phyloP scores from a whole-genome alignment of 768 basidiomycete genomes.

The Tylopilus rubrobrunneus region DNA sequence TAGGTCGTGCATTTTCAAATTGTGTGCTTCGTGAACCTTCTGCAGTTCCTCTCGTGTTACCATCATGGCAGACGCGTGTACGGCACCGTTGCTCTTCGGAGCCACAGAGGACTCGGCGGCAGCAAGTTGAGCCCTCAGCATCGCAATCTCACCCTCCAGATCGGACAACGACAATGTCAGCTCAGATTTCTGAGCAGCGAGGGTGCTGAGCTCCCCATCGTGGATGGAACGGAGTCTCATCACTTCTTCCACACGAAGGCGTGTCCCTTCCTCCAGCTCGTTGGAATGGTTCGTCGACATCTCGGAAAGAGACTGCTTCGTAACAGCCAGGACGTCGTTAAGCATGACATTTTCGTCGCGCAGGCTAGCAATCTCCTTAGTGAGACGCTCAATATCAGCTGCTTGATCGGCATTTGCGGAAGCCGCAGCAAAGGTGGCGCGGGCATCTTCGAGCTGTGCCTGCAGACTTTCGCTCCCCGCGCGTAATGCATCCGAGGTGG shows the following conservation, averaged over 20 bases:
- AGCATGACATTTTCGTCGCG: slow-evolving; percentile 68
- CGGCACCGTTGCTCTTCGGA: slow-evolving; percentile 54
- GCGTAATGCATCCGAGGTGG: slow-evolving; percentile 47
- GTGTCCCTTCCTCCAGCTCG: slow-evolving; percentile 76
- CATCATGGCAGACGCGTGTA: slow-evolving; percentile 33
- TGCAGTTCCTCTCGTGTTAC: slow-evolving; percentile 77
- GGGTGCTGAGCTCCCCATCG: slow-evolving; percentile 53
- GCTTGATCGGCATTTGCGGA: slow-evolving; percentile 46
- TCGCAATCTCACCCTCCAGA: slow-evolving; percentile 73
- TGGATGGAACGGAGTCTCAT: slow-evolving; percentile 56
- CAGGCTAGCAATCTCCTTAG: slow-evolving; percentile 53
- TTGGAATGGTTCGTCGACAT: slow-evolving; percentile 64
- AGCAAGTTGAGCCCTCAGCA: slow-evolving; percentile 50
- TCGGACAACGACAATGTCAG: slow-evolving; percentile 63
- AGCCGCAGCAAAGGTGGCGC: slow-evolving; percentile 39
- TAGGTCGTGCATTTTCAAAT: slow-evolving; percentile 72
- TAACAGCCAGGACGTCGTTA: slow-evolving; percentile 62
- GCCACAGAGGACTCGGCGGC: slow-evolving; percentile 43
- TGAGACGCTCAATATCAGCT: slow-evolving; percentile 52
- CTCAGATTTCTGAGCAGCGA: slow-evolving; percentile 60
- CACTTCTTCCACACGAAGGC: slow-evolving; percentile 65
- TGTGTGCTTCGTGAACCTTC: slow-evolving; percentile 79
- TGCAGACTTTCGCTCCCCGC: slow-evolving; percentile 55
- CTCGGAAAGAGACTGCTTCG: slow-evolving; percentile 66
- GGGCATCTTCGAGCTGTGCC: slow-evolving; percentile 62